Conservation (phyloP, 352 stramenopile genomes). For the Phytophthora citricola region DNA sequence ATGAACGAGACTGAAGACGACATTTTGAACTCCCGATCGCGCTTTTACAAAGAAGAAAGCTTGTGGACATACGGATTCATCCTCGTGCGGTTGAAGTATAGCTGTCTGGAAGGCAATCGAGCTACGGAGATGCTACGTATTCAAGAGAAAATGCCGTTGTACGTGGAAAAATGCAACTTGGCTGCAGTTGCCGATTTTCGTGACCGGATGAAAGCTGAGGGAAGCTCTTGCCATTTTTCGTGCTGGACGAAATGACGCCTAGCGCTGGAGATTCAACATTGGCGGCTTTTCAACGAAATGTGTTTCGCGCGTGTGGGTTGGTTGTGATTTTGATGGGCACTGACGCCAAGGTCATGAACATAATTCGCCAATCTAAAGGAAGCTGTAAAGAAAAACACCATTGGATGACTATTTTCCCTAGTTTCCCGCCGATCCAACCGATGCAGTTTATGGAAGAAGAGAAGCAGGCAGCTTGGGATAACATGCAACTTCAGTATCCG, state of each 20-base stretch:
- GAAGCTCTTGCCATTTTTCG: too few species aligned
- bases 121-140: neutral
- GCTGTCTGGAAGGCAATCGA: too few species aligned
- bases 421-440: slow-evolving; percentile 15
- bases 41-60: neutral
- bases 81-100: too few species aligned
- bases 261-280: too few species aligned
- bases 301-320: slow-evolving; percentile 14
- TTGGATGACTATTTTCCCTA: slow-evolving; percentile 10
- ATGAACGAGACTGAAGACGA: neutral
- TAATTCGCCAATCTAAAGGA: too few species aligned
- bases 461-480: too few species aligned
- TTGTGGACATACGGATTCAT: neutral
- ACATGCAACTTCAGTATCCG: too few species aligned
- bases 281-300: too few species aligned
- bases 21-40: neutral
- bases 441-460: slow-evolving; percentile 7
- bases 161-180: neutral
- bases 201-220: too few species aligned
- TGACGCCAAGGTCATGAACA: slow-evolving; percentile 6
- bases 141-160: neutral
- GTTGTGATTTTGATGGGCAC: slow-evolving; percentile 22
- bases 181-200: neutral
- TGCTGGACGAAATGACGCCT: too few species aligned
- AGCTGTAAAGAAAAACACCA: too few species aligned